Evolutionary conservation across 148 eudicot genomes (phyloP), one percentile per base, ranked within the genome.

Genomic region (Amaranthus hypochondriacus): DNA sequence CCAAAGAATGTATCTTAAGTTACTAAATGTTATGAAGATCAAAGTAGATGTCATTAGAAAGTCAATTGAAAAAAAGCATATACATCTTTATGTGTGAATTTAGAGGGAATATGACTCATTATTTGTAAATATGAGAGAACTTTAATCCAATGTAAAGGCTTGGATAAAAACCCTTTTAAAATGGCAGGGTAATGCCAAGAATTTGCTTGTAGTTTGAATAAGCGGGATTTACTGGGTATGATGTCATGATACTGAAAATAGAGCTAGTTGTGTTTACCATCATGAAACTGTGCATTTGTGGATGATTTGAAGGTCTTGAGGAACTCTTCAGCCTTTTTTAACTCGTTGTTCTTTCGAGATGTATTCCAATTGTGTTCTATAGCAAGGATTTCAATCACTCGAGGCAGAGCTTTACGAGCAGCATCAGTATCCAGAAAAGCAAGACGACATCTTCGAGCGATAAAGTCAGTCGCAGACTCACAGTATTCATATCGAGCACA

Each of bases 391-490:
- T 92, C 84, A 54, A 92, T 80, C 53, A 92, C 79, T 56, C 97
- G 91, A 69, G 97, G 96, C 76, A 94, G 76, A 56, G 98, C 96
- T 67, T 84, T 79, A 43, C 71, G 28, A 47, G 98, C 98, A 14
- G 98, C 98, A 85, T 91, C 92, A n/a, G 98, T 94, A 79, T 94
- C 98, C 5, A 94, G 93, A 71, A 94, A 94, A 62, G 98, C 98
- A 78, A 94, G 90, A 51, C 98, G 96, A 77, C 86, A 91, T 80
- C 98, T 89, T 71, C 98, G 81, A 62, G 96, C 96, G 68, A 94
- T 82, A 73, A 94, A 94, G 81, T 94, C 98, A 61, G 89, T 85
- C 4, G 96, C 97, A 58, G 92, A 91, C 83, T 94, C 97, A 77
- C 98, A 94, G 72, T 89, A 94, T 77, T 95, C 98, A 4, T 95